Base-by-base conservation (phyloP, 306 rosid species). In the Begonia masoniana region DNA sequence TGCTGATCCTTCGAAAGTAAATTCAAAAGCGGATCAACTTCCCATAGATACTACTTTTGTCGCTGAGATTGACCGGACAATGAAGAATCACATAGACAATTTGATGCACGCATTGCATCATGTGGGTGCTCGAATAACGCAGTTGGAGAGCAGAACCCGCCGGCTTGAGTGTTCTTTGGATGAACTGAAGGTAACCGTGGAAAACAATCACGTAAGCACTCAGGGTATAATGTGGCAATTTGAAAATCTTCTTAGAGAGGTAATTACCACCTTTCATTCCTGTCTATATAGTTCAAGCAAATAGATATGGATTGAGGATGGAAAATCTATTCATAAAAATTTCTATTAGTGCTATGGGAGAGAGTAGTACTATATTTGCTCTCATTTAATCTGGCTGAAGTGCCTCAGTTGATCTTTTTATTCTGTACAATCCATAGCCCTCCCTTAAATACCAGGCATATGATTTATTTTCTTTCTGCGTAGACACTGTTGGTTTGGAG, bases 171-270 rank as follows among this genome's bases (percentile, higher is more conserved):
- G 59, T 73, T 77, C 88, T 45, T 62, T 88, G 67, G 92, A 88
- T 71, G 92, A 84, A 69, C 68, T 88, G 76, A 88, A 79, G 76
- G 68, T 64, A 6, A 78, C 83, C 53, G 82, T 78, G 55, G 92
- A 87, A 61, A 88, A 76, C 69, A 88, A 81, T 63, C 82, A 79
- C 59, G 92, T 85, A 45, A 84, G 62, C 66, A 67, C 83, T 59
- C 94, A 88, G 67, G 96, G 92, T 65, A 79, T 71, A 63, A 75
- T 84, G 82, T 74, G 88, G 74, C 94, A 69, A 55, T 59, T 84
- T 72, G 88, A 84, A 71, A 82, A 82, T 81, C 77, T 88, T 68
- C 85, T 88, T 57, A 76, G 63, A 71, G 94, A 88, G 87, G 96
- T 84, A 48, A 58, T 49, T 63, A 17, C 50, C 8, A 11, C 55